phyloP scores from a whole-genome alignment of 164 flowering plant genomes.

The Magnolia officinalis region DNA sequence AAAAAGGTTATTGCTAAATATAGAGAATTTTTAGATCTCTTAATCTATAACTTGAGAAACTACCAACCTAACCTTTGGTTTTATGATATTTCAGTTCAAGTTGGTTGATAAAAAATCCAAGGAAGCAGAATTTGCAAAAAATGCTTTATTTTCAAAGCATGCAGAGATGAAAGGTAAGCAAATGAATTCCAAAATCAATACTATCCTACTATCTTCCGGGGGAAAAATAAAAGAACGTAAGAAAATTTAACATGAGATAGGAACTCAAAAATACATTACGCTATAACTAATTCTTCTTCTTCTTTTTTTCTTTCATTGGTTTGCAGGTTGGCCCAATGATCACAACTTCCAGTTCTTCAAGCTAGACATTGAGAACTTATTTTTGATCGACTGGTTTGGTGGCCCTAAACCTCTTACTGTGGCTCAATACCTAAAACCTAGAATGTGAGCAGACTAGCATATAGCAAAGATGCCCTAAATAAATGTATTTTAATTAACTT shows the following conservation, averaged over 20 bases:
- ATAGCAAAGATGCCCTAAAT: neutral
- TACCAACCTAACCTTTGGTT: neutral
- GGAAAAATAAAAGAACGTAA: no score
- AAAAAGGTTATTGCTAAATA: neutral
- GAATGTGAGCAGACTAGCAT: constrained; percentile 42
- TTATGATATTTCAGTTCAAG: constrained; percentile 40
- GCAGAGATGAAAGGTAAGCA: constrained; percentile 78
- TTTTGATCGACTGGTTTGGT: constrained; percentile 83
- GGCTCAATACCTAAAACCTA: constrained; percentile 55
- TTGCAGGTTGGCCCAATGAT: constrained; percentile 73
- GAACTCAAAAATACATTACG: neutral
- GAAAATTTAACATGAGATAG: neutral
- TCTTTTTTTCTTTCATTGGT: constrained; percentile 9
- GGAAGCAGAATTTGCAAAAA: constrained; percentile 63
- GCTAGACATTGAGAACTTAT: constrained; percentile 63
- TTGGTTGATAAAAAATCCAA: constrained; percentile 40
- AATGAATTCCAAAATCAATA: neutral
- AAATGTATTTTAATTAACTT: neutral
- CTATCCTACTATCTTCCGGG: neutral
- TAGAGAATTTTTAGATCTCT: neutral
- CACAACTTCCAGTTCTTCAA: constrained; percentile 78
- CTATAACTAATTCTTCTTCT: neutral
- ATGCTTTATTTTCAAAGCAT: constrained; percentile 83
- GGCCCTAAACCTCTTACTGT: constrained; percentile 78
- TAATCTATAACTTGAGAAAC: neutral